Evolutionary conservation across 2,329 filamentous ascomycete species (phyloP), one percentile per base, ranked within the genome.

Genomic region (Cercospora sp.): DNA sequence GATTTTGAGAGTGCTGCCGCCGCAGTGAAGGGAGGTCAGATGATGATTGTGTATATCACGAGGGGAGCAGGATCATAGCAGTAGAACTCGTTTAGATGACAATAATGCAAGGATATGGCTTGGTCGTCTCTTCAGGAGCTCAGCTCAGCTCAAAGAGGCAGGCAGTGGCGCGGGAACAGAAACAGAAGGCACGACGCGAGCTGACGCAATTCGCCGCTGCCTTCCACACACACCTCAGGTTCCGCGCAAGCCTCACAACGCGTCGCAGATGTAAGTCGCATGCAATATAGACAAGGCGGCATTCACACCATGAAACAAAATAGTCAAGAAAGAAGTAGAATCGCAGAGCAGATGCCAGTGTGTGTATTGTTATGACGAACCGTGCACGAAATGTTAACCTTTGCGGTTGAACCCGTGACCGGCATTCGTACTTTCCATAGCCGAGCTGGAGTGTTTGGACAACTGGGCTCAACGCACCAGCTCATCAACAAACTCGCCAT

Each of bases 401-500:
- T 37, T 40, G 37, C 59, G 59, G 59, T 21, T 28, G 16, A 28
- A 61, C 34, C 59, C 59, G 59, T 49, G 32, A 24, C n/a, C 30
- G 30, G 40, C 40, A 57, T 28, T 24, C 53, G 21, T 57, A 26
- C 53, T 58, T 53, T 34, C 43, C 40, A 45, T 34, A 63, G 45
- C 61, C 40, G 61, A 51, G 61, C 61, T 51, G 53, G 26, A 32
- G 40, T 63, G 40, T 63, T 63, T 51, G 61, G 49, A 63, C 32
- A 66, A 60, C 55, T 57, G 45, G 49, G 26, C 51, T 65, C 49
- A 58, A 65, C 62, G 34, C 62, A 65, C 37, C 62, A 21, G 49
- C 26, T 65, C 57, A 65, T 67, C 65, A 59, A 28, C 49, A 55
- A 53, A 18, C 45, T 61, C 61, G 61, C 65, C 69, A 70, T 71